Evolutionary conservation across 805 yeast genomes (phyloP), one percentile per base, ranked within the genome.

Genomic region (Metschnikowia chrysomelidarum): DNA sequence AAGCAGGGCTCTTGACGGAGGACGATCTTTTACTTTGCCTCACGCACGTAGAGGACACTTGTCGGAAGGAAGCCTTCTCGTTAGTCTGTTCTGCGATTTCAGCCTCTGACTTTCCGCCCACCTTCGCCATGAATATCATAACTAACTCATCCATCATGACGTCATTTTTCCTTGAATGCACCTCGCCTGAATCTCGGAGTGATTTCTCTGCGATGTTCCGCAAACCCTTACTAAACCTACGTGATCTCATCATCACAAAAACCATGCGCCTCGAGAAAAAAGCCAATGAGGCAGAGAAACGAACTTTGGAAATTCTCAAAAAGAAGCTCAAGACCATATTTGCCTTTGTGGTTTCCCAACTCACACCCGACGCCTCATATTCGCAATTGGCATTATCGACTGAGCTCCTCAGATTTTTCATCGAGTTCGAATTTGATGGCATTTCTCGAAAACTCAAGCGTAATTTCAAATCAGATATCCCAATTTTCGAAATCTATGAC

Each of bases 141-240:
- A 47, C 57, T 24, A 53, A 63, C 0, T 59, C 71, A 19, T 34
- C 38, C 7, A 29, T 60, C 2, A 49, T 81, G 4, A 74, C 73
- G 19, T 27, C 23, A 4, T 27, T 43, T 16, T 40, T 43, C 23
- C 23, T 21, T 14, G 49, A 47, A 19, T 25, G 34, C 13, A 28
- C 23, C 10, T 29, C 44, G 8, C 42, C 51, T 11, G 89, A 83
- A 41, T 67, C 75, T 1, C 67, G 96, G 51, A 80, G 80, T 44
- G 79, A 76, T 29, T 76, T 85, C 33, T 66, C 69, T 18, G 78
- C 91, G 3, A 51, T 76, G 12, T 58, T 88, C 38, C 72, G 81
- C 36, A 76, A 71, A 37, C 80, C 88, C 44, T 52, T 87, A 9
- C 56, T 70, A 19, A 67, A 96, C 46, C 57, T 85, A 12, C 71